These are phyloP conservation scores for Alliaria petiolata DNA, from an alignment of 345 rosid genomes.

Conservation along the genomic window DNA sequence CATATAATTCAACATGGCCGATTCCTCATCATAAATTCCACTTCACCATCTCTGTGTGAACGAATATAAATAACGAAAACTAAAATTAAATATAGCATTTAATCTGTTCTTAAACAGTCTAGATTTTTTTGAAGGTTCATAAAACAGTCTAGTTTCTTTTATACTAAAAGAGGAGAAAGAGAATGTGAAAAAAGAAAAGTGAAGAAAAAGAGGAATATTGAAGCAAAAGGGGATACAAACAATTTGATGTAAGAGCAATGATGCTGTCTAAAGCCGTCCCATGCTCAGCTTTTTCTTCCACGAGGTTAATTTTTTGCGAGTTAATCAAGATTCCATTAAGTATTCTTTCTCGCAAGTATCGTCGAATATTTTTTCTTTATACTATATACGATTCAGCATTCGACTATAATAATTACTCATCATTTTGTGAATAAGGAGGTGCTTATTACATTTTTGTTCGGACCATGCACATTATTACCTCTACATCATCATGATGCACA, in stretches of 20 bases:
- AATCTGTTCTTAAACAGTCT: not conserved
- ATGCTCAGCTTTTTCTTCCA: slow-evolving; percentile 34
- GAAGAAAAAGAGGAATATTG: slow-evolving; percentile 28
- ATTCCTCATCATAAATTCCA: slow-evolving; percentile 23
- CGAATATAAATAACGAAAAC: not conserved
- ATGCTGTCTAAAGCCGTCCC: slow-evolving; percentile 34
- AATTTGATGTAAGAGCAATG: slow-evolving; percentile 32
- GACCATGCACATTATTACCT: slow-evolving; percentile 15
- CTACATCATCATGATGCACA: slow-evolving; percentile 21
- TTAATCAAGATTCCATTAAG: not conserved
- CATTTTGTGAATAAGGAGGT: slow-evolving; percentile 14
- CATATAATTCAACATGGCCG: slow-evolving; percentile 4
- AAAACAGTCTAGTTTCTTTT: slow-evolving; percentile 6
- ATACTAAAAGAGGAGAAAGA: slow-evolving; percentile 10
- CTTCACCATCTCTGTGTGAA: slow-evolving; percentile 3
- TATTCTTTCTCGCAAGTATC: not conserved
- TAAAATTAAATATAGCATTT: not conserved
- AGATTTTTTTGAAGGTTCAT: not conserved
- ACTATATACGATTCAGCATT: slow-evolving; percentile 12
- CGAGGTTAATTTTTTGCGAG: not conserved
- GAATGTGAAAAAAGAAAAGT: slow-evolving; percentile 16
- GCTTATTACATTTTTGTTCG: not conserved
- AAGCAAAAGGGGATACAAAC: slow-evolving; percentile 27
- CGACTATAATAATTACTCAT: slow-evolving; percentile 21
- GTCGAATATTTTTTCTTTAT: not conserved